These are phyloP conservation scores for Colletotrichum sp. DNA, from an alignment of 2,329 filamentous ascomycete genomes.

Conservation along the genomic window DNA sequence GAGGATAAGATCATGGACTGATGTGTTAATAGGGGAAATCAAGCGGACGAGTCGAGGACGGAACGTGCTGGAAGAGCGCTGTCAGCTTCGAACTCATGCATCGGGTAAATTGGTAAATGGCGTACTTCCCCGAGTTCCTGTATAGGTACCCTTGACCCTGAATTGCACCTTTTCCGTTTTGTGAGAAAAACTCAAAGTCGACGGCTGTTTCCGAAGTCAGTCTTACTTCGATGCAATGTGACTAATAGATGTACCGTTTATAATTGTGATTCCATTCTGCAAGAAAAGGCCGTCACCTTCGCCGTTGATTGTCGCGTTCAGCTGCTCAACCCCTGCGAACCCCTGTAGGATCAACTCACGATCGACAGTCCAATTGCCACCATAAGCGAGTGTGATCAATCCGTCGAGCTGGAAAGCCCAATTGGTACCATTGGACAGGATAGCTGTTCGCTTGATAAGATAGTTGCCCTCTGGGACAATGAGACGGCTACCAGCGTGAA, in stretches of 20 bases:
- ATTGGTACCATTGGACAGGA: not conserved
- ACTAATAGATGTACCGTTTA: not conserved
- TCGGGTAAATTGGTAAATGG: not conserved
- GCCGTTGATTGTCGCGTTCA: not conserved
- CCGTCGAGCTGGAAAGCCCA: not conserved
- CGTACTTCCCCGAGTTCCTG: not conserved
- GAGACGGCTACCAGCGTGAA: not conserved
- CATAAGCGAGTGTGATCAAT: not conserved
- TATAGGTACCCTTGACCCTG: not conserved
- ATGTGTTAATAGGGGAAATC: not conserved
- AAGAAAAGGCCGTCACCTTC: not conserved
- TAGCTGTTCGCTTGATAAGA: not conserved
- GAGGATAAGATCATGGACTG: not conserved
- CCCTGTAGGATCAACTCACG: not conserved
- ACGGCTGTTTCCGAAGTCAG: not conserved
- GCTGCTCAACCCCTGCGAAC: not conserved
- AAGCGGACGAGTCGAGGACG: not conserved
- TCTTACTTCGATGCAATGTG: accelerated
- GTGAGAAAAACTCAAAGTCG: not conserved
- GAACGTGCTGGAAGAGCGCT: not conserved
- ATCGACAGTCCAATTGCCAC: not conserved
- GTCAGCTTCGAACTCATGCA: not conserved
- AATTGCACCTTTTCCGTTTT: not conserved
- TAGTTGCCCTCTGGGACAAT: not conserved
- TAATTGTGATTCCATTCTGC: not conserved